phyloP scores from a whole-genome alignment of 2,329 filamentous ascomycete species.

The Aspergillus sp. region DNA sequence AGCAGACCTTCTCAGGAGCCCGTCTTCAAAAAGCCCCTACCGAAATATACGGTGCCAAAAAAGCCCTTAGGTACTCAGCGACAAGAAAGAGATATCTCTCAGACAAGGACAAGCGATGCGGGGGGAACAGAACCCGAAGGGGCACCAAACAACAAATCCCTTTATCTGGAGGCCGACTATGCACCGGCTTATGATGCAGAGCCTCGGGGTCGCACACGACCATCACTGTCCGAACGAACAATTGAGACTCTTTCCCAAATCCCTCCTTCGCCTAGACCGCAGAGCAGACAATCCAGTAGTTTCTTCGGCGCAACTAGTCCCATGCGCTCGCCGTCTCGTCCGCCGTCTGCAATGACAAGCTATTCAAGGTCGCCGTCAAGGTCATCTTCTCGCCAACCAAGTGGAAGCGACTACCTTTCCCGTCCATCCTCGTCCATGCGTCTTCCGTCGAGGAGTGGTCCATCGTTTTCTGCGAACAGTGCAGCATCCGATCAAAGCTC shows the following conservation, averaged over 20 bases:
- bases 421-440: slow-evolving; percentile 35
- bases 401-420: slow-evolving; percentile 54
- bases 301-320: slow-evolving; percentile 70
- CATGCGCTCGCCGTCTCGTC: slow-evolving; percentile 63
- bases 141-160: slow-evolving; percentile 10
- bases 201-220: slow-evolving; percentile 29
- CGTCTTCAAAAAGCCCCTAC: slow-evolving; percentile 38
- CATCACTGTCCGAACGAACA: slow-evolving; percentile 72
- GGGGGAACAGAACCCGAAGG: slow-evolving; percentile 18
- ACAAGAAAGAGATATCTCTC: slow-evolving; percentile 24
- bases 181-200: slow-evolving; percentile 21
- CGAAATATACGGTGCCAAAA: slow-evolving; percentile 28
- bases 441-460: slow-evolving; percentile 36
- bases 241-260: slow-evolving; percentile 79
- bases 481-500: slow-evolving; percentile 19
- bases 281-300: slow-evolving; percentile 65
- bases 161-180: slow-evolving; percentile 19
- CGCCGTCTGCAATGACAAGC: slow-evolving; percentile 61
- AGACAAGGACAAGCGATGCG: slow-evolving; percentile 23
- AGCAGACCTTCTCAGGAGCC: slow-evolving; percentile 43
- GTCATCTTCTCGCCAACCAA: slow-evolving; percentile 53
- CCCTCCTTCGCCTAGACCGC: slow-evolving; percentile 73
- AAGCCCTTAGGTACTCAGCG: slow-evolving; percentile 22
- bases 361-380: slow-evolving; percentile 42
- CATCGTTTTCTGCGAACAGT: slow-evolving; percentile 27